Base-by-base conservation (phyloP, 441 rosid species). In the Brassica hybrid region DNA sequence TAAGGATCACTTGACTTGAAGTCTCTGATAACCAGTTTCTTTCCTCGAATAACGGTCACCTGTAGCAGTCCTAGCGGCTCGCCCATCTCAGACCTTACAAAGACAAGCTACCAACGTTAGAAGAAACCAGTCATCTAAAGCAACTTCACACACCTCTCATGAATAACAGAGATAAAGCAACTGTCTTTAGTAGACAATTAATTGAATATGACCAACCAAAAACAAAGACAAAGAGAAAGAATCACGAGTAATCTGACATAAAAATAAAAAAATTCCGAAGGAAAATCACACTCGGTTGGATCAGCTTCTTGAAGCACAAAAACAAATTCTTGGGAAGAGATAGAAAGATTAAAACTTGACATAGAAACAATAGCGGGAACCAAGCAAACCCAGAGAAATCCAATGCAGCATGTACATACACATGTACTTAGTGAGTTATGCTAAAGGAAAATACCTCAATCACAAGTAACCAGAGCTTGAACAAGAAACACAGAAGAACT, bases 1-100 rank as follows among this genome's bases (percentile, higher is more conserved):
- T 95, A 93, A 74, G 99, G 99, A 89, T 95, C 99, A 80, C 99
- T 95, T 79, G 87, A 90, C 84, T 88, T 95, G 85, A 95, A 95
- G 85, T 95, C 99, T 78, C 99, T 83, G 61, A 95, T 90, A 11
- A 73, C 99, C 76, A 95, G 81, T 68, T 80, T 89, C 80, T 86
- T 95, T 32, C 99, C 98, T 81, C 81, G 94, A 57, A 90, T 86
- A 78, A 95, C 91, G 16, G 83, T 85, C 77, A 95, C 90, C 79
- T 87, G 91, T 34, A 93, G 83, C 85, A 85, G 68, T 75, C 96
- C 93, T 48, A 89, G 72, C 11, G 84, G 84, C 83, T 92, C 96
- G 23, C 84, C 93, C 96, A 93, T 89, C 50, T 68, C 71, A 80
- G 74, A 73, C 25, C 83, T 27, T 67, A 71, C 68, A 62, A 63